Evolutionary conservation across 805 yeast genomes (phyloP).

Genomic region (Starmerella apis): DNA sequence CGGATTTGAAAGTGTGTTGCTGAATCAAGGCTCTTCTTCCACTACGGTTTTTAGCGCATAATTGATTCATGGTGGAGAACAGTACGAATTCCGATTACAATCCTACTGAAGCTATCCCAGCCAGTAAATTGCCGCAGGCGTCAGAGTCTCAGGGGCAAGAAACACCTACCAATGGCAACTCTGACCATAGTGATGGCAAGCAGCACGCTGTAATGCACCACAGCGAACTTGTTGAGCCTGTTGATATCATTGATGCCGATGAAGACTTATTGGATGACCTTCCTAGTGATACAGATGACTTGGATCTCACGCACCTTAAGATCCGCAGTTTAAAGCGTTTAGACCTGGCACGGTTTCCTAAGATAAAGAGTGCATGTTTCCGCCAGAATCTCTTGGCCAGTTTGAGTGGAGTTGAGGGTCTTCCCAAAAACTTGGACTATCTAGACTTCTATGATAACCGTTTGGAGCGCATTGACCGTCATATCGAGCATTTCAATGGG

Average conservation of each 20-base stretch:
- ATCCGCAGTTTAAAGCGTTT: constrained; percentile 42
- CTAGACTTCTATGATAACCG: constrained; percentile 88
- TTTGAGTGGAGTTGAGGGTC: constrained; percentile 56
- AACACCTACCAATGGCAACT: not conserved
- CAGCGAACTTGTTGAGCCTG: constrained; percentile 19
- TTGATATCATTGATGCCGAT: constrained; percentile 47
- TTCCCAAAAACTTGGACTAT: constrained; percentile 53
- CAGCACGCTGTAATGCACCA: constrained; percentile 9
- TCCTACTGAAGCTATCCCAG: too few relatives aligned
- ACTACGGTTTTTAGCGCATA: too few relatives aligned
- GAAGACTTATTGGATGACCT: constrained; percentile 42
- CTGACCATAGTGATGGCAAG: not conserved
- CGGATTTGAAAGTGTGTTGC: too few relatives aligned
- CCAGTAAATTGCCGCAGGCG: too few relatives aligned
- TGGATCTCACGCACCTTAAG: constrained; percentile 52
- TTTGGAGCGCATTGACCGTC: constrained; percentile 65
- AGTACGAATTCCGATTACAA: too few relatives aligned
- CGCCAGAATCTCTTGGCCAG: constrained; percentile 75
- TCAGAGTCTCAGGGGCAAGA: too few relatives aligned
- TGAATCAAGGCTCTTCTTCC: too few relatives aligned
- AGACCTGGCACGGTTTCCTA: constrained; percentile 39
- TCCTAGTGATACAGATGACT: constrained; percentile 40
- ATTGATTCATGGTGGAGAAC: too few relatives aligned
- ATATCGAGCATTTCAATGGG: constrained; percentile 48
- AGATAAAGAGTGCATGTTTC: constrained; percentile 53